Evolutionary conservation across 2,329 filamentous ascomycete genomes (phyloP), one percentile per base, ranked within the genome.

Genomic region (Clonostachys rosea): DNA sequence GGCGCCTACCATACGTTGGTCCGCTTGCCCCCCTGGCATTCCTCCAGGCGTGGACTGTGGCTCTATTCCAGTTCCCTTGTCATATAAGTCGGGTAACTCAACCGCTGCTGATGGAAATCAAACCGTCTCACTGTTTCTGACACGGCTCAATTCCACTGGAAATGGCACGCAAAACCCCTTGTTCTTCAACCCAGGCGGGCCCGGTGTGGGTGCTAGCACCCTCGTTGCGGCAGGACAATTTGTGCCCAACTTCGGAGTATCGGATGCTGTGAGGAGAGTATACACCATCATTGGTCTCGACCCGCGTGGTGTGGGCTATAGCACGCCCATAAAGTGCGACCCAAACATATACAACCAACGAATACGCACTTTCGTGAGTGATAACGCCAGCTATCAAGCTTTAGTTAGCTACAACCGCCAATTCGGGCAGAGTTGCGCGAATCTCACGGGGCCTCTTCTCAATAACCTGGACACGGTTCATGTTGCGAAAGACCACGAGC

Each of bases 251-350:
- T 40, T 53, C 3, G 43, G 47, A 1, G 53, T 59, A 18, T 53
- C 50, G 3, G 18, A 43, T 11, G 47, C 55, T 2, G 41, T 59
- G 6, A 35, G 52, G 1, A 50, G 57, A 11, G 50, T 62, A 35
- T 73, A 65, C 49, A 68, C 72, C 36, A 62, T 73, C 16, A 65
- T 74, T 35, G 67, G 69, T 0, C 69, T 73, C 30, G 70, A 74
- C 42, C 68, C 70, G 1, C 63, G 70, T 1, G 70, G 68, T 1
- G 66, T 71, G 4, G 69, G 69, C 17, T 59, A 63, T 11, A 73
- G 69, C 5, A 66, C 65, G 1, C 59, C 60, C 0, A 59, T 73
- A 13, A 62, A 57, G 18, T 73, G 70, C 48, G 71, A 73, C 20
- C 54, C 55, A 2, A 49, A 59, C 6, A 40, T 54, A 10, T 59